Evolutionary conservation across 148 eudicot genomes (phyloP), one percentile per base, ranked within the genome.

Genomic region (Suaeda aralocaspica): DNA sequence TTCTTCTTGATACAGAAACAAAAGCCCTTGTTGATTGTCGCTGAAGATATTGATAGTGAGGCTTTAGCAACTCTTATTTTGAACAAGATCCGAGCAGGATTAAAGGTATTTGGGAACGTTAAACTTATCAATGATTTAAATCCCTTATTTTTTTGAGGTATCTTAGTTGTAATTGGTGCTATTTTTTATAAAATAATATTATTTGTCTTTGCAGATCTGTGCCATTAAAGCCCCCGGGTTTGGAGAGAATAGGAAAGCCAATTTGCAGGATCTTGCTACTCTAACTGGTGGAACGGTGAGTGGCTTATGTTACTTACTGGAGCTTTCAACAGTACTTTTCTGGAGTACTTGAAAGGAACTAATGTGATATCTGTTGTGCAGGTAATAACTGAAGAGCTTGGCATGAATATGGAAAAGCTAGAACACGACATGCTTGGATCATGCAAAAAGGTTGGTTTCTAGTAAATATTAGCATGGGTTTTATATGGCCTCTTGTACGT

Each of bases 171-270:
- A 4, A 11, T 33, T 60, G 42, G 33, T 59, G 42, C n/a, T 34
- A 19, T 19, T 0, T 2, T 34, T 21, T n/a, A n/a, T n/a, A n/a
- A n/a, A n/a, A n/a, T 33, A 33, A 19, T 10, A 16, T 6, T 15
- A 7, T 36, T 36, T 12, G 1, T 72, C n/a, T 68, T 14, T 49
- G 31, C 72, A 93, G 96, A 86, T 89, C 58, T 94, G 96, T 82
- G 97, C 99, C 53, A 72, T 94, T 41, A 94, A 94, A 80, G 97
- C 99, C 50, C 99, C 97, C 57, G 99, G 97, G 9, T 94, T 91
- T 74, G 97, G 97, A 61, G 99, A 94, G 72, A 91, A 88, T 58
- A 86, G 99, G 69, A 94, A 94, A 72, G 72, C 96, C 51, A 73
- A 45, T 68, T 74, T 91, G 85, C 89, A 89, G 68, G 99, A 94